Evolutionary conservation across 2,329 filamentous ascomycete species (phyloP), one percentile per base, ranked within the genome.

Genomic region (Thelonectria discophora): DNA sequence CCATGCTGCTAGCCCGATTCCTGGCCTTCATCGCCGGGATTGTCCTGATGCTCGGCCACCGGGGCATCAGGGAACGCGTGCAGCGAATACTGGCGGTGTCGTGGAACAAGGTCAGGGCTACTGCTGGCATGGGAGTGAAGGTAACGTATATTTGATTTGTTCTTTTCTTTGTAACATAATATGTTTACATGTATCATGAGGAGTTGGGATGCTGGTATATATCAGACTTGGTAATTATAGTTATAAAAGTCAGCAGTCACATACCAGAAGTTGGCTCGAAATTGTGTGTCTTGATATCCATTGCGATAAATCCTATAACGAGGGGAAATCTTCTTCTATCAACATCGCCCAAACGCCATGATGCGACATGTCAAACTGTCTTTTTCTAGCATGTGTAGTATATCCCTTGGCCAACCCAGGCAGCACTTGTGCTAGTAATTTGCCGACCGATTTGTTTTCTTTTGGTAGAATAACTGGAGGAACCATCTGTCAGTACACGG

Each of bases 101-200:
- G 10, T 97, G 93, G 93, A 85, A 86, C 56, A 97, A 97, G 79
- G 80, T 97, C 42, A 88, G 86, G 74, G 85, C 88, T 47, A 98
- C 95, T 0, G 89, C 94, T 5, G 94, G 94, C 2, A 98, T 98
- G 94, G 95, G 94, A 2, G 91, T 96, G 65, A 98, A 97, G 81
- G 94, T 98, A 72, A 97, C 91, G 75, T 98, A 98, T 79, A 96
- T 99, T 62, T 98, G 78, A 71, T 57, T 42, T 52, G 21, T 56
- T 63, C 59, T 65, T 63, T 58, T 68, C 60, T 68, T 58, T 71
- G 64, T 71, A 65, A 62, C 55, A 66, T 67, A 67, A 58, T 59
- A 64, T 65, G 53, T 55, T 68, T 69, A 48, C 24, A 68, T 65
- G 68, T 65, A 71, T 74, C 53, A 72, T 65, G 66, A 65, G 72